Evolutionary conservation across 2,329 filamentous ascomycete genomes (phyloP).

Genomic region (Phyllosticta citriasiana): DNA sequence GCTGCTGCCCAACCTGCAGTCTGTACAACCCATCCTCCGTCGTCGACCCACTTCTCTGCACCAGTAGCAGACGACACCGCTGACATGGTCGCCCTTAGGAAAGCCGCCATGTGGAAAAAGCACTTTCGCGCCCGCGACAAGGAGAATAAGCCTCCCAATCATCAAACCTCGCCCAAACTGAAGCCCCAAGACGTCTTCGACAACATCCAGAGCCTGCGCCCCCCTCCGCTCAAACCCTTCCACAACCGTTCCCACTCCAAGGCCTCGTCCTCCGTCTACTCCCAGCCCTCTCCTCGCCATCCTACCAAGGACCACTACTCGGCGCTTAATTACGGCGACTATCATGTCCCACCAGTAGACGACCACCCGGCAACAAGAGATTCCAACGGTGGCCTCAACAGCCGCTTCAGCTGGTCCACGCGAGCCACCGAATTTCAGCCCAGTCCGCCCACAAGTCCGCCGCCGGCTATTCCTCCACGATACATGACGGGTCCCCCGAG

Average conservation of each 20-base stretch:
- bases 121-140: constrained; percentile 36
- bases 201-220: constrained; percentile 14
- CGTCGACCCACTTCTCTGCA: neutral
- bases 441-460: constrained; percentile 34
- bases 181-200: constrained; percentile 15
- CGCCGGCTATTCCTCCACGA: constrained; percentile 24
- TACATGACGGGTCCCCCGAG: constrained; percentile 1
- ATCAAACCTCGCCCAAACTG: constrained; percentile 31
- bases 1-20: neutral
- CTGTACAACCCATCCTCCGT: neutral
- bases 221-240: neutral
- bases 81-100: neutral
- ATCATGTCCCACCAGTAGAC: constrained; percentile 9
- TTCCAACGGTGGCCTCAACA: constrained; percentile 15
- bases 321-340: neutral
- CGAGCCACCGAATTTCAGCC: constrained; percentile 24
- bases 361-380: constrained; percentile 2
- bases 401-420: constrained; percentile 35
- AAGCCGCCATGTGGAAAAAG: constrained; percentile 40
- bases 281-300: constrained; percentile 40
- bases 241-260: neutral
- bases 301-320: neutral
- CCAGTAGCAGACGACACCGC: neutral
- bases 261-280: constrained; percentile 49
- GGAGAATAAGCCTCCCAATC: constrained; percentile 35